Evolutionary conservation across 306 rosid genomes (phyloP), one percentile per base, ranked within the genome.

Genomic region (Glycyrrhiza uralensis): DNA sequence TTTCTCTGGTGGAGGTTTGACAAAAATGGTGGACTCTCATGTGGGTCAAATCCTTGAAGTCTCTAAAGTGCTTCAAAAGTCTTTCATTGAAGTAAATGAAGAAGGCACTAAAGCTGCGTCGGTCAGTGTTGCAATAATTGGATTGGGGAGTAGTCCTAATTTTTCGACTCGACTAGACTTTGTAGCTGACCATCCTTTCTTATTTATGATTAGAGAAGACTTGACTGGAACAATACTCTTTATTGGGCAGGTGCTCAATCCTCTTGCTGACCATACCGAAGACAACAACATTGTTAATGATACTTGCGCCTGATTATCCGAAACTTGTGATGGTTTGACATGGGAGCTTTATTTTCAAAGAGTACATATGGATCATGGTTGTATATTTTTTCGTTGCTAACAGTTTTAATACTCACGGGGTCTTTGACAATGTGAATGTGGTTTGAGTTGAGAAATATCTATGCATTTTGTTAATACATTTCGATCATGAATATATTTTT

Each of bases 61-160:
- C 46, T 86, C 94, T 12, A 28, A 68, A 55, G 83, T 91, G 61
- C 82, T 66, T 67, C 92, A 91, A 1, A 86, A 86, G 69, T 81
- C 96, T 8, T 89, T 86, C 73, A 80, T 94, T 54, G 90, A 91
- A 87, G 96, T 94, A 20, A 87, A 94, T 1, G 98, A 94, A 81
- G 85, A 85, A 86, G 95, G 97, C 66, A 87, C 96, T 17, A 90
- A 89, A 82, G 97, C 98, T 22, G 97, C 91, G 2, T 92, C 89
- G 18, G 91, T 85, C 28, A 75, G 84, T 5, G 88, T 78, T 7
- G 84, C 68, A 28, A 70, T 71, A 1, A 23, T 92, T 19, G 0
- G 0, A 0, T 0, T 55, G 11, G 71, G 88, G 76, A 0, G 71
- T 24, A 0, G 69, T 18, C 0, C 74, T 15, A 7, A 0, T 6